These are phyloP conservation scores for Naganishia friedmannii DNA, from an alignment of 768 basidiomycete genomes.

Conservation along the genomic window DNA sequence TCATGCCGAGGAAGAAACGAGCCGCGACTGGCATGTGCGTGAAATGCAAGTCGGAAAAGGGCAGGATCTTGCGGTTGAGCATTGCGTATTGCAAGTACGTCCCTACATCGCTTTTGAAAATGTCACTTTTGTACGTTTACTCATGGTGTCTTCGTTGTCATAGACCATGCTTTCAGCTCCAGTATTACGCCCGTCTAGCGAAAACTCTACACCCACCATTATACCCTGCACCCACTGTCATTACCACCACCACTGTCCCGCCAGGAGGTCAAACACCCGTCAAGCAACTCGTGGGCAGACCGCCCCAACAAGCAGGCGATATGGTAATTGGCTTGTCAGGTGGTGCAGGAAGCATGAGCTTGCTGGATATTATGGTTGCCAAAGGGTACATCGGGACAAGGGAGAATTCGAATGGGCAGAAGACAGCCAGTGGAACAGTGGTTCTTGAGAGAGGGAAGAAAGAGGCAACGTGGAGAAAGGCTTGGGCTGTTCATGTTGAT, in stretches of 20 bases:
- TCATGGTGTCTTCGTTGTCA: slow-evolving; percentile 29
- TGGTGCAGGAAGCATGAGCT: slow-evolving; percentile 44
- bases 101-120: background rate
- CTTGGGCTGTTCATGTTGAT: slow-evolving; percentile 47
- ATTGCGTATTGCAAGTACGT: slow-evolving; percentile 43
- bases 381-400: slow-evolving; percentile 38
- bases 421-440: slow-evolving; percentile 6
- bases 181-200: slow-evolving; percentile 34
- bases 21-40: slow-evolving; percentile 37
- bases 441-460: slow-evolving; percentile 37
- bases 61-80: slow-evolving; percentile 39
- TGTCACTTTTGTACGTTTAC: background rate
- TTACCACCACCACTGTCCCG: slow-evolving; percentile 15
- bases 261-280: slow-evolving; percentile 17
- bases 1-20: slow-evolving; percentile 45
- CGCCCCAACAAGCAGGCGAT: slow-evolving; percentile 37
- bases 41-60: slow-evolving; percentile 41
- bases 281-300: slow-evolving; percentile 30
- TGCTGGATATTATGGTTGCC: slow-evolving; percentile 39
- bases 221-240: slow-evolving; percentile 3
- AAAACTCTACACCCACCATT: slow-evolving; percentile 29
- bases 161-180: slow-evolving; percentile 30
- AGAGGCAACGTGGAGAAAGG: slow-evolving; percentile 39
- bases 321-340: slow-evolving; percentile 41
- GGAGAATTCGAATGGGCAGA: slow-evolving; percentile 19